Conservation (phyloP, 1,139 yeast genomes). For the Pichia norvegensis region DNA sequence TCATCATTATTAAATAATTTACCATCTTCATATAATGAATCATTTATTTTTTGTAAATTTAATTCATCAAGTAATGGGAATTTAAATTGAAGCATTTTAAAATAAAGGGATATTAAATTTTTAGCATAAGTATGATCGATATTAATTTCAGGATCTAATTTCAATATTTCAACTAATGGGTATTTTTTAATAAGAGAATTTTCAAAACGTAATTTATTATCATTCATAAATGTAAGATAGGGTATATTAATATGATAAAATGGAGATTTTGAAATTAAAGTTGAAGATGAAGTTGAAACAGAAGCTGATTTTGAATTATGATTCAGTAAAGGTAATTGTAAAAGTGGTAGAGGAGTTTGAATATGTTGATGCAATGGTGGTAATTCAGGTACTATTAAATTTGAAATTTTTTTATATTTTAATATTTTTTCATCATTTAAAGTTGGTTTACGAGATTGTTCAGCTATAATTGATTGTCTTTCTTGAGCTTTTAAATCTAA, state of each 20-base stretch:
- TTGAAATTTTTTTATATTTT: conserved; percentile 38
- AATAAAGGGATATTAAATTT: conserved; percentile 41
- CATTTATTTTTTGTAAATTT: conserved; percentile 39
- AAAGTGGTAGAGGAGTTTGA: conserved; percentile 1
- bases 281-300: neutral
- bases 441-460: conserved; percentile 1
- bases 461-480: neutral
- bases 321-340: neutral
- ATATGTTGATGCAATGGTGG: neutral
- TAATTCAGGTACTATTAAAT: conserved; percentile 20
- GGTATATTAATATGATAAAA: neutral
- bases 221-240: conserved; percentile 6
- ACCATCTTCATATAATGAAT: neutral
- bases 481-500: conserved; percentile 23
- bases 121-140: conserved; percentile 39
- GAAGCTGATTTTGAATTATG: neutral
- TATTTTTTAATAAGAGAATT: conserved; percentile 8
- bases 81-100: conserved; percentile 43
- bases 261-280: neutral
- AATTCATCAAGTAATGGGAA: conserved; percentile 43
- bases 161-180: conserved; percentile 32
- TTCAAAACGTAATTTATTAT: neutral
- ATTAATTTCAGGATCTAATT: conserved; percentile 39
- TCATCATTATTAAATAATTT: conserved; percentile 16
- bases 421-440: conserved; percentile 21